Base-by-base conservation (phyloP, 768 basidiomycete genomes). In the Tulasnella sp. region DNA sequence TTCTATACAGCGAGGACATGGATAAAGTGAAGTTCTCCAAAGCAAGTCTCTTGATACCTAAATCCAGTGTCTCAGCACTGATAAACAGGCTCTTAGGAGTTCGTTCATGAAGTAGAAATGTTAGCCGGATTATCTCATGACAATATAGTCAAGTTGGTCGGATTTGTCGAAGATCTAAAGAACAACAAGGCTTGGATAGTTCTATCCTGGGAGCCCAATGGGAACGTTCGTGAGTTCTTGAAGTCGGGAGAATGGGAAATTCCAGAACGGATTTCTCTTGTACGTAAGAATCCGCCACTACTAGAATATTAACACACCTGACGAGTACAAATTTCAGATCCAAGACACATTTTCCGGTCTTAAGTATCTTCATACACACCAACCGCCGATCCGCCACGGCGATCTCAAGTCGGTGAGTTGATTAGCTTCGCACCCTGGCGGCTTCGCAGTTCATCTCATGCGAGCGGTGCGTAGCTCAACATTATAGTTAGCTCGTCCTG, bases 381-480 rank as follows among this genome's bases (percentile, higher is more conserved):
- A 69, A 28, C 31, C 64, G 11, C 64, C 64, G 4, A 34, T 69
- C 12, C 31, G 64, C 34, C 64, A 69, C 31, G 64, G 64, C 24
- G 64, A 69, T 34, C 64, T 69, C 18, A 69, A 69, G 64, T 69
- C 64, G 18, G 64, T 69, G 18, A 69, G 64, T 69, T 18, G 64
- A 7, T 20, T 31, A 11, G 9, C 34, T 5, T 12, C 46, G 12
- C 46, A 16, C 14, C 46, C 6, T 46, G 1, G 18, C 3, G 4
- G 0, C 46, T 14, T 18, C 46, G 8, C 42, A 42, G 9, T 14
- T 42, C 42, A 8, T 42, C 46, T 46, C 1, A 46, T n/a, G n/a
- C n/a, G 3, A 18, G 14, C 46, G 46, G 4, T 46, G 46, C 1
- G 4, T 7, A 69, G 64, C 64, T 37, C 6, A 69, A 69, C 64